A percentile compares a stretch with the other conserved stretches of the same genome.
Conservation (phyloP, 140 eudicot genomes). For the Ambrosia hybrid region DNA sequence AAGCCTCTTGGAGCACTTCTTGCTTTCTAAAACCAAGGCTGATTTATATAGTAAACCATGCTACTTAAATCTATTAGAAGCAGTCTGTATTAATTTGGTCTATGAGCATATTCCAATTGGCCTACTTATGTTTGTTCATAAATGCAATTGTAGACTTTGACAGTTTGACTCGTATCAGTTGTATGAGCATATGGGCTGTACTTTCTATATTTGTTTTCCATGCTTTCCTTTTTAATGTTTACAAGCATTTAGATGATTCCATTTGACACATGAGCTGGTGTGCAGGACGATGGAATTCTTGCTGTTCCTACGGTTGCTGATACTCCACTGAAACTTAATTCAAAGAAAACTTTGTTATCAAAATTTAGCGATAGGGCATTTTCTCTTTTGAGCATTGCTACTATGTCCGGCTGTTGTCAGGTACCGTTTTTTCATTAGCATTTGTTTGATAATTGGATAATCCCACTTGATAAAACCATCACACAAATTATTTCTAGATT, state of each 20-base stretch:
- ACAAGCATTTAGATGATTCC: background rate
- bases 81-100: no score
- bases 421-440: conserved; percentile 32
- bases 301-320: conserved; percentile 83
- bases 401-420: conserved; percentile 96
- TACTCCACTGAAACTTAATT: conserved; percentile 56
- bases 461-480: background rate
- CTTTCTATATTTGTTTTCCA: no score
- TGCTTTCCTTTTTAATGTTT: no score
- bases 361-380: conserved; percentile 64
- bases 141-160: no score
- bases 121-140: no score
- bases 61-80: no score
- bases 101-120: no score
- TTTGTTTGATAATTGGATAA: background rate
- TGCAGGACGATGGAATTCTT: conserved; percentile 82
- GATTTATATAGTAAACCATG: no score
- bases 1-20: no score
- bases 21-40: no score
- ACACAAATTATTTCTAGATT: conserved; percentile 43
- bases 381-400: conserved; percentile 69
- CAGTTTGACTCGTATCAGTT: no score
- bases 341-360: conserved; percentile 47
- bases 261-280: conserved; percentile 6
- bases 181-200: no score